Conservation (phyloP, 495 filamentous ascomycete genomes). For the Staphylotrichum longicolle region DNA sequence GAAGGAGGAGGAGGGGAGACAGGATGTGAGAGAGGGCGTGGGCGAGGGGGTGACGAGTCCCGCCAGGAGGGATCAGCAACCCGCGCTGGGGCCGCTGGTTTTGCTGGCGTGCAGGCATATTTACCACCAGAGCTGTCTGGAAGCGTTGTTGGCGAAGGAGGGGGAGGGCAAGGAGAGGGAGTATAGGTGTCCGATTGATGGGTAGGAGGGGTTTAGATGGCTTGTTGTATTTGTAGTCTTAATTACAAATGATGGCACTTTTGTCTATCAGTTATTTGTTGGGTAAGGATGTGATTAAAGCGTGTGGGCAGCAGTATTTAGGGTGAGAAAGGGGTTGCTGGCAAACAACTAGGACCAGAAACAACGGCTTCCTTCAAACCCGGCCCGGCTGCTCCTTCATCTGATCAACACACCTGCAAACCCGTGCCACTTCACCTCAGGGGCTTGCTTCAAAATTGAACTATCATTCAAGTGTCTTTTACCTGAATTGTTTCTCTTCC, state of each 20-base stretch:
- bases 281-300: background rate
- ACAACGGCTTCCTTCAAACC: no score
- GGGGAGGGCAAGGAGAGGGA: conserved; percentile 43
- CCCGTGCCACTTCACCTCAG: no score
- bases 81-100: conserved; percentile 50
- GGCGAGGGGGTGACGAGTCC: conserved; percentile 3
- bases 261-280: no score
- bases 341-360: no score
- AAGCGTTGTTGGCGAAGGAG: conserved; percentile 49
- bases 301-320: no score
- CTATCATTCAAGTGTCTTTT: no score
- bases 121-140: conserved; percentile 60
- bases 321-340: background rate
- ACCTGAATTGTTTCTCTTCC: no score
- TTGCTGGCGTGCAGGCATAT: conserved; percentile 62
- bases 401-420: no score
- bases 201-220: conserved; percentile 22
- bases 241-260: no score
- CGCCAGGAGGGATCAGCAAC: conserved; percentile 27
- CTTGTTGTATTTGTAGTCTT: conserved; percentile 4
- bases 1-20: background rate
- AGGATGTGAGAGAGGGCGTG: conserved; percentile 17
- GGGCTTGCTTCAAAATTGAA: no score
- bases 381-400: no score
- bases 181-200: conserved; percentile 58